A percentile compares a stretch with the other conserved stretches of the same genome.
Evolutionary conservation across 1,284 basidiomycete species (phyloP).

Genomic region (Farysia itapuensis): DNA sequence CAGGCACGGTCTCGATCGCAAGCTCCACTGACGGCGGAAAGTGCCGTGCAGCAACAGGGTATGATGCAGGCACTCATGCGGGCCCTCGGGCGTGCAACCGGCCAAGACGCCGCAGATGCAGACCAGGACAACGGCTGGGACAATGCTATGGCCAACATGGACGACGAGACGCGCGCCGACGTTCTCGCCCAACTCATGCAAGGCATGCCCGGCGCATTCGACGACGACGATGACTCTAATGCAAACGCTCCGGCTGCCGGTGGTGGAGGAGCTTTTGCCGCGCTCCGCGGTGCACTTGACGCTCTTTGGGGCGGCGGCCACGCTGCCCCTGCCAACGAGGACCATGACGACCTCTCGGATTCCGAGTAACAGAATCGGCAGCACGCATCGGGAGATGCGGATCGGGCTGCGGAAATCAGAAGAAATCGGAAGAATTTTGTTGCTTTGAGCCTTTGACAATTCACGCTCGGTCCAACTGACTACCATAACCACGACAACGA

Average conservation of each 20-base stretch:
- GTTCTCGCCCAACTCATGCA: slow-evolving; percentile 42
- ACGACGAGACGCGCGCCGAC: slow-evolving; percentile 47
- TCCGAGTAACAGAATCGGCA: too few relatives aligned
- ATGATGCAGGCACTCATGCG: slow-evolving; percentile 24
- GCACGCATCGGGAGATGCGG: too few relatives aligned
- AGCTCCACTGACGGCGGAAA: neutral
- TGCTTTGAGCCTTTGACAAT: too few relatives aligned
- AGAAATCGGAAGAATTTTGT: too few relatives aligned
- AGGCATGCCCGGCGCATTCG: slow-evolving; percentile 27
- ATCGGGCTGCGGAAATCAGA: too few relatives aligned
- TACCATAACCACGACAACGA: too few relatives aligned
- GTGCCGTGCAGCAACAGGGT: slow-evolving; percentile 1
- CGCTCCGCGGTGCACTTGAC: slow-evolving; percentile 20
- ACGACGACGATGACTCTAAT: slow-evolving; percentile 2
- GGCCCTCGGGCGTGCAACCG: slow-evolving; percentile 5
- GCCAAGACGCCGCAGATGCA: too few relatives aligned
- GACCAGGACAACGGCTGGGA: slow-evolving; percentile 42
- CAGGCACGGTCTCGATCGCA: neutral
- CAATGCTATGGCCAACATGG: slow-evolving; percentile 43
- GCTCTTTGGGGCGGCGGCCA: slow-evolving; percentile 22
- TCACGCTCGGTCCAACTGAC: too few relatives aligned
- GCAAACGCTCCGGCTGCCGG: slow-evolving; percentile 3
- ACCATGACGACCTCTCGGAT: too few relatives aligned
- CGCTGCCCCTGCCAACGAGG: neutral
- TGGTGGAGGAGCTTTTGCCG: slow-evolving; percentile 20